These are phyloP conservation scores for Urostyla sp. DNA, from an alignment of 73 alveolate species.

Conservation along the genomic window DNA sequence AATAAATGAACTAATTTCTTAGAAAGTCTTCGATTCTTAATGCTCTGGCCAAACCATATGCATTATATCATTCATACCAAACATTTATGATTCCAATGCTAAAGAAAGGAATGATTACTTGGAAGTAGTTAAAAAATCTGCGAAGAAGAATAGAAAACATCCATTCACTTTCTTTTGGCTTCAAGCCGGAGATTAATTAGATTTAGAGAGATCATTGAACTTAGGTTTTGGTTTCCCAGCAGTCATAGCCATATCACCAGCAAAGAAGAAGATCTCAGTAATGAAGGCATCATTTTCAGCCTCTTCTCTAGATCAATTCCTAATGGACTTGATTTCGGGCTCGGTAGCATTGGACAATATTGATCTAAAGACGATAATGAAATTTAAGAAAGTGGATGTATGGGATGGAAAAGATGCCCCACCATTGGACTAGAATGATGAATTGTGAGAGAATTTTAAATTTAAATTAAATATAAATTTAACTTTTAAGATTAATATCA, in stretches of 20 bases:
- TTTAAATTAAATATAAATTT: background rate
- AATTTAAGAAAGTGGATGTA: slow-evolving; percentile 64
- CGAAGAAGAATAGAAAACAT: slow-evolving; percentile 82
- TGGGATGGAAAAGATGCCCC: slow-evolving; percentile 86
- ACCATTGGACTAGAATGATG: slow-evolving; percentile 45
- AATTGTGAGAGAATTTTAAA: background rate
- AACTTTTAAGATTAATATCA: too few relatives aligned
- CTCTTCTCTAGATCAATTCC: slow-evolving; percentile 54
- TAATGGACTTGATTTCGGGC: slow-evolving; percentile 64
- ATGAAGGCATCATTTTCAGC: slow-evolving; percentile 80
- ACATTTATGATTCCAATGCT: slow-evolving; percentile 91
- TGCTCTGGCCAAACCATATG: slow-evolving; percentile 76
- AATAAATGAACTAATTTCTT: slow-evolving; percentile 40
- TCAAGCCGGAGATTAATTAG: slow-evolving; percentile 93
- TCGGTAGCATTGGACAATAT: slow-evolving; percentile 58
- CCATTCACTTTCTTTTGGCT: slow-evolving; percentile 95
- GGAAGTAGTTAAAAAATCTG: slow-evolving; percentile 72
- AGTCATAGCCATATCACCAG: slow-evolving; percentile 80
- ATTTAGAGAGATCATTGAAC: slow-evolving; percentile 85
- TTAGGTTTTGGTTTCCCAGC: slow-evolving; percentile 96
- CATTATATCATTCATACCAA: slow-evolving; percentile 90
- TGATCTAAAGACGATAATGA: slow-evolving; percentile 54
- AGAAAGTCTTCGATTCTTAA: slow-evolving; percentile 43
- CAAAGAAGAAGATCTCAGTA: slow-evolving; percentile 63
- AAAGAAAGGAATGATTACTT: slow-evolving; percentile 88